phyloP scores from a whole-genome alignment of 73 alveolate species.

The Tetrahymena thermophila region DNA sequence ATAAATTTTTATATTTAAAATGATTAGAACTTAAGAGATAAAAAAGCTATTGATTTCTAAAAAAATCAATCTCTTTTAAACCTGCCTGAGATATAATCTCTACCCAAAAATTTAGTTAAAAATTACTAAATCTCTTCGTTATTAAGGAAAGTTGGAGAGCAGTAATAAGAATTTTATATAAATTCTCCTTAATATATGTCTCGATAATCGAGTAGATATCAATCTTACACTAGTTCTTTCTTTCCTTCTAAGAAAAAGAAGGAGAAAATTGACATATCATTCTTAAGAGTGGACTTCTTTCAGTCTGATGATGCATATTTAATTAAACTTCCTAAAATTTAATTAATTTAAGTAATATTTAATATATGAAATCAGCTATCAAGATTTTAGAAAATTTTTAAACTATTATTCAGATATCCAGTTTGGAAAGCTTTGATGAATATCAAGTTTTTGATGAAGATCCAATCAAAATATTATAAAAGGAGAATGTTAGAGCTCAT shows the following conservation, averaged over 20 bases:
- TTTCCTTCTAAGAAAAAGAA: not conserved
- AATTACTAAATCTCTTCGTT: not conserved
- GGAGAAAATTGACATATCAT: not conserved
- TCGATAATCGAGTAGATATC: not conserved
- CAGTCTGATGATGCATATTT: not conserved
- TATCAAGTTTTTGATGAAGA: not conserved
- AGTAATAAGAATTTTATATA: not conserved
- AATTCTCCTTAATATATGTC: not conserved
- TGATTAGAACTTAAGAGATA: not conserved
- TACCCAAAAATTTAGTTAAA: not conserved
- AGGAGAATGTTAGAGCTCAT: not conserved
- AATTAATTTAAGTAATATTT: not conserved
- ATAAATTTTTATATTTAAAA: not conserved
- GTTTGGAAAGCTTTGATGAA: not conserved
- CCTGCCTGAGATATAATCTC: not conserved
- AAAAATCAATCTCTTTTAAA: not conserved
- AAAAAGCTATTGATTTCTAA: not conserved
- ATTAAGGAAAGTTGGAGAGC: not conserved
- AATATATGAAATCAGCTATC: too few species aligned
- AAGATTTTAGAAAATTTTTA: not conserved
- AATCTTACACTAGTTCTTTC: not conserved
- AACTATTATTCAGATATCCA: not conserved
- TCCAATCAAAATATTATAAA: not conserved
- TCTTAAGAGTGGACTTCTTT: not conserved
- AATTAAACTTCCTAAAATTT: not conserved